phyloP scores from a whole-genome alignment of 148 eudicot species.

The Rhododendron simsii region DNA sequence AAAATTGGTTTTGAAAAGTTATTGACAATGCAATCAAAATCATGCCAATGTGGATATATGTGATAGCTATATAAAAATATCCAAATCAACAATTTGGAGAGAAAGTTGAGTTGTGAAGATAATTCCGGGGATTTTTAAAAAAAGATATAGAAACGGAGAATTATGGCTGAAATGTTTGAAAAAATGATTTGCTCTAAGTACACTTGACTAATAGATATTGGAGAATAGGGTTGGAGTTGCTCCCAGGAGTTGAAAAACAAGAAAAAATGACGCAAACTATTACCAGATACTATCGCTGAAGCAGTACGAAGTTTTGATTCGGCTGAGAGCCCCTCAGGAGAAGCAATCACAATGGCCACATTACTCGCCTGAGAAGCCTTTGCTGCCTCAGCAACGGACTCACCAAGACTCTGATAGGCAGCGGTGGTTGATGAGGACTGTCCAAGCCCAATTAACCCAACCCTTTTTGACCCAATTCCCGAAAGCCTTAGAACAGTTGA shows the following conservation, averaged over 20 bases:
- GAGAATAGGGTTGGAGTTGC: not conserved
- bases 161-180: not conserved
- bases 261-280: not conserved
- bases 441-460: conserved; percentile 82
- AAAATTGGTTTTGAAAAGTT: not conserved
- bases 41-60: not conserved
- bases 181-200: not conserved
- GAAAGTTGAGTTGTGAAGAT: not conserved
- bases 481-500: conserved; percentile 73
- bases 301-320: conserved; percentile 56
- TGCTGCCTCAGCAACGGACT: conserved; percentile 74
- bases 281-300: conserved; percentile 82
- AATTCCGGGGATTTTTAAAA: not conserved
- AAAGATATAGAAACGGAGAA: not conserved
- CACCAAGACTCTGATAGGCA: conserved; percentile 67
- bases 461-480: conserved; percentile 72
- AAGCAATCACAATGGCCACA: conserved; percentile 74
- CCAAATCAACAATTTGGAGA: not conserved
- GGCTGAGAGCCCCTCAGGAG: conserved; percentile 53
- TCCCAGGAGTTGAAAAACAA: not conserved
- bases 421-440: conserved; percentile 31
- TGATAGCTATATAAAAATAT: not conserved
- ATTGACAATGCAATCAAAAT: not conserved
- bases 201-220: not conserved
- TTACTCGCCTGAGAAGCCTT: conserved; percentile 69